These are phyloP conservation scores for Dendrobium officinale DNA, from an alignment of 106 monocot genomes.

Conservation along the genomic window DNA sequence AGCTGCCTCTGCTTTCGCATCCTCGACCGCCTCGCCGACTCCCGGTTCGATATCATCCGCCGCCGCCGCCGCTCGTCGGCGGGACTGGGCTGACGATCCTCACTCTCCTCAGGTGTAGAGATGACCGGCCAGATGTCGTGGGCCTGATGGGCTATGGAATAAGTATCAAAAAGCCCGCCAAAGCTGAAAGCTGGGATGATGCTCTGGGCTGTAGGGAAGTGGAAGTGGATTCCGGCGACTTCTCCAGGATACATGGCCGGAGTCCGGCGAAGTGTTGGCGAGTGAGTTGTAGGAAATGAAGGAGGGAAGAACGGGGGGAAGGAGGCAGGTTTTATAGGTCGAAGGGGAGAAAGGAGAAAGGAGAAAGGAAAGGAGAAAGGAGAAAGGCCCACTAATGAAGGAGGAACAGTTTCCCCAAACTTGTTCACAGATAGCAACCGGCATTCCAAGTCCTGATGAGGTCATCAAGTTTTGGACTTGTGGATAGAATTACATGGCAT, in stretches of 20 bases:
- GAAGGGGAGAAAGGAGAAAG: neutral
- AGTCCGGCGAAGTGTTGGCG: neutral
- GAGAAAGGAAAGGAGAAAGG: neutral
- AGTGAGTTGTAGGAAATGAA: neutral
- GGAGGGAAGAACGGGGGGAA: neutral
- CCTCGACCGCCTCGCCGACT: slow-evolving; percentile 82
- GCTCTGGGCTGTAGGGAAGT: slow-evolving; percentile 7
- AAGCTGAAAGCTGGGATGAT: slow-evolving; percentile 12
- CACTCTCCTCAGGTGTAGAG: slow-evolving; percentile 33
- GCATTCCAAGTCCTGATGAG: neutral
- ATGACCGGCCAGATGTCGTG: neutral
- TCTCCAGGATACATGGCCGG: slow-evolving; percentile 50
- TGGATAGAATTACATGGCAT: neutral
- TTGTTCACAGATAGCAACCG: neutral
- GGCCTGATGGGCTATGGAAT: neutral
- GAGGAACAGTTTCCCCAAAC: neutral
- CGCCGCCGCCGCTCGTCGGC: slow-evolving; percentile 60
- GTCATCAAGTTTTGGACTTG: slow-evolving; percentile 1
- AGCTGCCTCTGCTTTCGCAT: slow-evolving; percentile 89
- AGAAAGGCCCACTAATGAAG: neutral
- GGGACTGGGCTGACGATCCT: slow-evolving; percentile 23
- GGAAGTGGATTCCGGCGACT: slow-evolving; percentile 47
- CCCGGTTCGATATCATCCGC: slow-evolving; percentile 85
- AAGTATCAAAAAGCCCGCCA: slow-evolving; percentile 4
- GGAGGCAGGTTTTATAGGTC: neutral